Conservation (phyloP, 2,329 filamentous ascomycete species). For the Paracorniculantispora psalliotae region DNA sequence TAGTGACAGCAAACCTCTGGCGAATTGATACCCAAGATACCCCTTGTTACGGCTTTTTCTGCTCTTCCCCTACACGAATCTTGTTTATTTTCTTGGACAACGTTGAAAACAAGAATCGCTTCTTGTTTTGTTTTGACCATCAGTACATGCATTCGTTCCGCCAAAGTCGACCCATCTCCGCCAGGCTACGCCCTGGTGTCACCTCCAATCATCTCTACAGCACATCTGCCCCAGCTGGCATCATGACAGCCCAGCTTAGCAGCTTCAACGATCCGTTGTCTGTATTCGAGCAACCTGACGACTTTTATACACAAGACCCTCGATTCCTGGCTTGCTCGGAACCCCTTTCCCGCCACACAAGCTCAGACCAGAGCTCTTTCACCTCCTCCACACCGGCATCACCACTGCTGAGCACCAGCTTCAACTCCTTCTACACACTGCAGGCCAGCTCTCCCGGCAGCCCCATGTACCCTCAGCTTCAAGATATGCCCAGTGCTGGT, state of each 20-base stretch:
- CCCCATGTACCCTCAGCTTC: conserved; percentile 10
- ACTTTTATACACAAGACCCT: neutral
- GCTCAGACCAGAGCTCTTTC: conserved; percentile 27
- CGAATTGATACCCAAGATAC: conserved; percentile 1
- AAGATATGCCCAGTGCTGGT: conserved; percentile 13
- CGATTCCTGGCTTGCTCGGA: conserved; percentile 13
- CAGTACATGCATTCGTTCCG: conserved; percentile 11
- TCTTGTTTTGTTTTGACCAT: conserved; percentile 1
- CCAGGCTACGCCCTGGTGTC: conserved; percentile 2
- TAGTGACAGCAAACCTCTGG: neutral
- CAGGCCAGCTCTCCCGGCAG: conserved; percentile 14
- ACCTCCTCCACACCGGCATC: conserved; percentile 24
- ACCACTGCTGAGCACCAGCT: conserved; percentile 17
- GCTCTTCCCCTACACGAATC: neutral
- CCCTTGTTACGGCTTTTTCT: neutral
- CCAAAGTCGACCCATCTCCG: conserved; percentile 8
- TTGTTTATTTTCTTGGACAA: neutral
- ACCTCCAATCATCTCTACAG: conserved; percentile 2
- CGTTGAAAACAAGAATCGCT: neutral
- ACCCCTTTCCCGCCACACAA: conserved; percentile 24
- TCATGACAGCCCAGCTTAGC: neutral
- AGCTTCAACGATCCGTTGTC: neutral
- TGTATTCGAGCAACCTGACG: neutral
- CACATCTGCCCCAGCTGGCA: conserved; percentile 8
- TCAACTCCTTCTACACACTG: conserved; percentile 16